Conservation (phyloP, 352 stramenopile genomes). For the Aphanomyces euteiches region DNA sequence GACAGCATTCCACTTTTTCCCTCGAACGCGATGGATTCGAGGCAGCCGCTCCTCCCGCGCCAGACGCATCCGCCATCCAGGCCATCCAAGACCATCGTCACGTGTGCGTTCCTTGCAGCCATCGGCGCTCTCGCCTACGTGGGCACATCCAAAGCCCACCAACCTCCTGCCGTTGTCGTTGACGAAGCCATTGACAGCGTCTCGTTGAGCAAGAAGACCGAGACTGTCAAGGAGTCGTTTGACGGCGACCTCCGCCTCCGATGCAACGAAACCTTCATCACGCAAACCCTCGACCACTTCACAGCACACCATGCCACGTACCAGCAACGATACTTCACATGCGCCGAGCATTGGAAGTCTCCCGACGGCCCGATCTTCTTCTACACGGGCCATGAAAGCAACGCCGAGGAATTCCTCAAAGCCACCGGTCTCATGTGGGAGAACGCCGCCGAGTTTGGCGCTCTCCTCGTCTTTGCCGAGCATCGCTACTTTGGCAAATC, state of each 20-base stretch:
- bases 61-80: background rate
- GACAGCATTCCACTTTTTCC: too few species aligned
- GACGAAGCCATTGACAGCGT: too few species aligned
- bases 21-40: background rate
- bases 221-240: constrained; percentile 15
- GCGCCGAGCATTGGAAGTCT: constrained; percentile 36
- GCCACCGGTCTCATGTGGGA: constrained; percentile 96
- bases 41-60: background rate
- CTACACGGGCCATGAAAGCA: constrained; percentile 94
- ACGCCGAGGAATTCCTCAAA: constrained; percentile 94
- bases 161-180: too few species aligned
- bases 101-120: background rate
- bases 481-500: constrained; percentile 96
- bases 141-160: too few species aligned
- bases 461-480: constrained; percentile 93
- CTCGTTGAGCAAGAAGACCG: background rate
- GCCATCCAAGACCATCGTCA: background rate
- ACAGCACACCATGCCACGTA: constrained; percentile 22
- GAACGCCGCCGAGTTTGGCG: constrained; percentile 85
- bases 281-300: constrained; percentile 25
- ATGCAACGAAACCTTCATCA: constrained; percentile 20
- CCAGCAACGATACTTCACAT: constrained; percentile 68
- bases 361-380: constrained; percentile 87
- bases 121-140: background rate
- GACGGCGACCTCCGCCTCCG: constrained; percentile 17